Percentiles rank a stretch among this genome's conserved stretches.
Evolutionary conservation across 306 rosid genomes (phyloP).

Genomic region (Vachellia pachyceras): DNA sequence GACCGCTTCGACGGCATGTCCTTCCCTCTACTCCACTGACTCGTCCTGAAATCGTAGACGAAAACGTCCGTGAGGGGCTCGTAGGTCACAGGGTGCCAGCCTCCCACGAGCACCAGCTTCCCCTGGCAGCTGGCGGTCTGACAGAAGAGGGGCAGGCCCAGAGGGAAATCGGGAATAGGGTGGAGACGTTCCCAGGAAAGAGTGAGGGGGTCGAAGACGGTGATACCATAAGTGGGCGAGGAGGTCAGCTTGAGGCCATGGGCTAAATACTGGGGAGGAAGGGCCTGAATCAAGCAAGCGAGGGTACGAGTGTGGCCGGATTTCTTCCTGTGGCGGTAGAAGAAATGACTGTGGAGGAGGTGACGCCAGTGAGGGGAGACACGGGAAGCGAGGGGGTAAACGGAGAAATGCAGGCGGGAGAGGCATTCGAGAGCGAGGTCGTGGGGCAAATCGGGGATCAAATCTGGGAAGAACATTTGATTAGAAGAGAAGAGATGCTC

Average conservation of each 20-base stretch:
- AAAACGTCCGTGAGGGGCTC: conserved; percentile 40
- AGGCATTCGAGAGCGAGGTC: conserved; percentile 54
- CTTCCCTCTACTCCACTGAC: conserved; percentile 42
- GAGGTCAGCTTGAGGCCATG: not conserved
- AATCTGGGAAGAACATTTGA: conserved; percentile 37
- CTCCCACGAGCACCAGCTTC: conserved; percentile 54
- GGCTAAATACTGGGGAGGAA: not conserved
- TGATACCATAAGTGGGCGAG: conserved; percentile 36
- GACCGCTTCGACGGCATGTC: conserved; percentile 53
- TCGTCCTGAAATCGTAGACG: conserved; percentile 45
- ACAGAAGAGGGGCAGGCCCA: conserved; percentile 51
- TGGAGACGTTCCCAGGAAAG: conserved; percentile 42
- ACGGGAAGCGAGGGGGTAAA: conserved; percentile 39
- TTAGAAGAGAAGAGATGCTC: not conserved
- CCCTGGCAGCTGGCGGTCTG: conserved; percentile 43
- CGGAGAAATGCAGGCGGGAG: conserved; percentile 46
- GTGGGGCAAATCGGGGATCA: conserved; percentile 47
- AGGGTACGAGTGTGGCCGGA: conserved; percentile 38
- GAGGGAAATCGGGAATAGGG: conserved; percentile 38
- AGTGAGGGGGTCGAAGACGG: conserved; percentile 42
- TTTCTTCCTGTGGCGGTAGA: conserved; percentile 42
- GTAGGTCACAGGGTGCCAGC: conserved; percentile 53
- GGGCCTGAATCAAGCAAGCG: conserved; percentile 50
- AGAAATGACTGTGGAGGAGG: conserved; percentile 41
- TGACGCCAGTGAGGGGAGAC: conserved; percentile 51